A percentile compares a stretch with the other conserved stretches of the same genome.
Conservation (phyloP, 1,284 basidiomycete genomes). For the Wallemia ichthyophaga region DNA sequence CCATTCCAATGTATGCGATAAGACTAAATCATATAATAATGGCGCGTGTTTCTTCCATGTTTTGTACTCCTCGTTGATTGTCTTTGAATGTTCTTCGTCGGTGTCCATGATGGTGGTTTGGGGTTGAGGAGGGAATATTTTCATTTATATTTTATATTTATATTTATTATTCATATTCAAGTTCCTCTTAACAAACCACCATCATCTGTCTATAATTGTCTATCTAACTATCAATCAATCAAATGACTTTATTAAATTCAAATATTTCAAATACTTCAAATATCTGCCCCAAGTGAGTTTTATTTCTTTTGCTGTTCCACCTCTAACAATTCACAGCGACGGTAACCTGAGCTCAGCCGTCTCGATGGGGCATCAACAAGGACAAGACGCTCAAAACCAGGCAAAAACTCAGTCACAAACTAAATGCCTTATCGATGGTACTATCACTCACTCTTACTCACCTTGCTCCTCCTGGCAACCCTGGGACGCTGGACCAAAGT, state of each 20-base stretch:
- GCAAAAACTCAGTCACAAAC: background rate
- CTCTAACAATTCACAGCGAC: background rate
- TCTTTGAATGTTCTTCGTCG: background rate
- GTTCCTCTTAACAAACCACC: no score
- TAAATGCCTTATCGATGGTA: background rate
- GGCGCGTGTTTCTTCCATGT: constrained; percentile 78
- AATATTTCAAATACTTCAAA: background rate
- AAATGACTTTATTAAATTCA: background rate
- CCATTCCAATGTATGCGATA: constrained; percentile 96
- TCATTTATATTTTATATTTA: no score
- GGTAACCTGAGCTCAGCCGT: background rate
- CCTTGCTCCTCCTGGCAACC: background rate
- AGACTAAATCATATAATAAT: constrained; percentile 86
- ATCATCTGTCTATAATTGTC: no score
- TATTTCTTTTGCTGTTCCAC: background rate
- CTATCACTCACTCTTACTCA: background rate
- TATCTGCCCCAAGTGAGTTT: background rate
- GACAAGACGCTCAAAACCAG: background rate
- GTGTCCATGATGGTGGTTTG: no score
- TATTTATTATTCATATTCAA: no score
- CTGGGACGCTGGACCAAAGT: background rate
- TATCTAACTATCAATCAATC: no score
- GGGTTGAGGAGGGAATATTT: no score
- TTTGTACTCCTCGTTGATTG: background rate
- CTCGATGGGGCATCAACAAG: background rate